Base-by-base conservation (phyloP, 2,329 filamentous ascomycete species). In the Talaromyces rugulosus region DNA sequence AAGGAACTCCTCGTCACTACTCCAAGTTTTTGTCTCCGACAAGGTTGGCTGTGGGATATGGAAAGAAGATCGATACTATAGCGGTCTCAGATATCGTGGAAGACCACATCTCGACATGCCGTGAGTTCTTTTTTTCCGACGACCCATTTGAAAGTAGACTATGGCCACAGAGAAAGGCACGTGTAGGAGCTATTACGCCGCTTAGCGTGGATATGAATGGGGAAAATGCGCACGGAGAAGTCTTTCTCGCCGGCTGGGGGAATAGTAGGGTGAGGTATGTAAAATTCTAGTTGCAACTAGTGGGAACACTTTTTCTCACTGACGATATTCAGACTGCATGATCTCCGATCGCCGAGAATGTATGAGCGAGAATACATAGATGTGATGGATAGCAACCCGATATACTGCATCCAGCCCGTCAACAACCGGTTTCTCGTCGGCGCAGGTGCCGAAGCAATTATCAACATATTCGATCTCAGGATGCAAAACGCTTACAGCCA, bases 381-480 rank as follows among this genome's bases (percentile, higher is more conserved):
- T 67, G 76, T 80, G 1, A 83, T 84, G 3, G 85, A 88, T 66
- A 78, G 82, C 63, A 83, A 82, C 18, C 77, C 84, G 0, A 80
- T 87, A 6, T 87, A 87, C 68, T 83, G 83, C 23, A 77, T 89
- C 16, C 79, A 83, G 1, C 74, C 82, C 0, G 81, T 87, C 57
- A 84, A 84, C 1, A 79, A 80, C 23, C 78, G 80, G 2, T 81
- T 89, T 60, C 69, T 87, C 8, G 83, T 81, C 11, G 86, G 86
- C 28, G 80, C 81, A 1, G 81, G 82, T 3, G 78, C 82, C 56
- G 83, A 88, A 70, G 82, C 80, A 52, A 77, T 87, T 57, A 73
- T 89, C 52, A 88, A 88, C 66, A 75, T 87, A 4, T 89, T 87
- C 65, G 86, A 89, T 66, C 69, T 89, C 51, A 83, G 86, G 28